Percentiles rank a stretch among this genome's conserved stretches.
phyloP scores from a whole-genome alignment of 345 rosid species.

The Anastatica hierochuntica region DNA sequence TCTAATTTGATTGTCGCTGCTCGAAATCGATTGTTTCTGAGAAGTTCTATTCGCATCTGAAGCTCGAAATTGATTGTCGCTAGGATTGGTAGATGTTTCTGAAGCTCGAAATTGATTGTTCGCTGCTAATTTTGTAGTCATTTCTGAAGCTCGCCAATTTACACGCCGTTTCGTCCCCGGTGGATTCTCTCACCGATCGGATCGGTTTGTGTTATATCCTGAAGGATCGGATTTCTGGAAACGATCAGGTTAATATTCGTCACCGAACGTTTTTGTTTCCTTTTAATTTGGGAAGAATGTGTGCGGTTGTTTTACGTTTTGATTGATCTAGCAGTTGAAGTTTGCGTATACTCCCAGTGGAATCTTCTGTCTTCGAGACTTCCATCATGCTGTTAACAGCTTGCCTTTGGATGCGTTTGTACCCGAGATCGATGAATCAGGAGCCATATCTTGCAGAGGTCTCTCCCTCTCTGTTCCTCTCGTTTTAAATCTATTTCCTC shows the following conservation, averaged over 20 bases:
- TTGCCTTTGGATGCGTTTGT: constrained; percentile 49
- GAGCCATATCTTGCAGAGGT: constrained; percentile 37
- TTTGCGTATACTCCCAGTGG: constrained; percentile 54
- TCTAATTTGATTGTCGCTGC: not conserved
- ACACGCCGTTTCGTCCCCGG: constrained; percentile 42
- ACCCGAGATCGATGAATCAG: constrained; percentile 49
- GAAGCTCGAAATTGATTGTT: not conserved
- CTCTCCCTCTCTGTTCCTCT: not conserved
- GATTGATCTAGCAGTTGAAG: constrained; percentile 38
- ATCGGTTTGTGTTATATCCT: constrained; percentile 58
- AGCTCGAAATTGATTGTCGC: constrained; percentile 11
- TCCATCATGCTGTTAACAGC: constrained; percentile 68
- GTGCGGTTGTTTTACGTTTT: not conserved
- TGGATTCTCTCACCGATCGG: constrained; percentile 40
- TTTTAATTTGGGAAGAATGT: constrained; percentile 1
- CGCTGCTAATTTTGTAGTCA: constrained; percentile 39
- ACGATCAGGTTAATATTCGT: constrained; percentile 41
- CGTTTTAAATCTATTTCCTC: not conserved
- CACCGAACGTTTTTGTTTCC: not conserved
- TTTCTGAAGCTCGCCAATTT: constrained; percentile 65
- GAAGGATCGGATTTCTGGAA: constrained; percentile 38
- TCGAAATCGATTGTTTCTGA: no score
- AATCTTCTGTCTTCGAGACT: constrained; percentile 59
- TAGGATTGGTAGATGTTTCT: not conserved
- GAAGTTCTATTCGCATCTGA: not conserved